Evolutionary conservation across 106 monocot species (phyloP), one percentile per base, ranked within the genome.

Genomic region (Ottelia alismoides): DNA sequence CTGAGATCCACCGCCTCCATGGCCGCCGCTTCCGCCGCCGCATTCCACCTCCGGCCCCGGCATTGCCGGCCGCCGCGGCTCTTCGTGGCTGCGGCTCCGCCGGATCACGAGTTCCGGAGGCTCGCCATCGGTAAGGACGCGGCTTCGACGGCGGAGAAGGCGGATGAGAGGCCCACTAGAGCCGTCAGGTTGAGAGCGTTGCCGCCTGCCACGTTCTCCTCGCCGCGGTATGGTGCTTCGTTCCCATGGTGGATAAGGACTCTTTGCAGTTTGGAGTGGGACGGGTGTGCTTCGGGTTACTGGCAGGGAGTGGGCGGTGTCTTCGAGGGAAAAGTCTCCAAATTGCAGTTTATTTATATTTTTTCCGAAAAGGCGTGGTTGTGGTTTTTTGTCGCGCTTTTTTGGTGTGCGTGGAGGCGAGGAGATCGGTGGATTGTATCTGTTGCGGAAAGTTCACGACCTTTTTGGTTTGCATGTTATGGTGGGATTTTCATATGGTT

Each of bases 201-300:
- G 14, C 59, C 68, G 11, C 20, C 51, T 5, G 49, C 55, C 26
- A 30, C 51, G 11, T 68, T 68, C 40, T 55, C 68, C 16, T 58
- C 68, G 7, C 11, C 40, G 22, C 27, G 68, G 68, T 68, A 51
- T 12, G 1, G 10, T 7, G 6, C 16, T 43, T 7, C 16, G 10
- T 16, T 43, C 40, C 40, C 40, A 7, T 16, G 16, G 10, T 7
- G 10, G 10, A 43, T 43, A 6, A 43, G 16, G 10, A 16, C 40
- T 7, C 40, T 7, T 6, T 7, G 16, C 6, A 43, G 6, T 16
- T 43, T 7, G 40, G 16, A 16, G 10, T 43, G 6, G 40, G 10
- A 16, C 16, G 40, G 40, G 16, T 16, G 16, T 43, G 10, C 40
- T 43, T 43, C 16, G 6, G 40, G 6, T 16, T 7, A 6, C 40